These are phyloP conservation scores for Biscogniauxia marginata DNA, from an alignment of 2,329 filamentous ascomycete genomes.

Conservation along the genomic window DNA sequence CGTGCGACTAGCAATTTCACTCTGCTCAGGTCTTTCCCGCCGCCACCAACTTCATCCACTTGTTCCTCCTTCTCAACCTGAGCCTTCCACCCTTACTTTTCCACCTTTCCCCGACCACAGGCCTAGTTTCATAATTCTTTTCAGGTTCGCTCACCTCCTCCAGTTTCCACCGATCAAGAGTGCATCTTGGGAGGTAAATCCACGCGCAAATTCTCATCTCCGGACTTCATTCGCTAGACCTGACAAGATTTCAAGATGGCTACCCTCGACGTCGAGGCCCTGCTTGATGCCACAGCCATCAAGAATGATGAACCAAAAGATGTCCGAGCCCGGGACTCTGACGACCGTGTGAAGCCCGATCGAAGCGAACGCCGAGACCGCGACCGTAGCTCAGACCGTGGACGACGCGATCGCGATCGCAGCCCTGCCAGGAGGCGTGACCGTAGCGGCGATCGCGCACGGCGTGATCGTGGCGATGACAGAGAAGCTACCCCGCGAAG, in stretches of 20 bases:
- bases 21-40: constrained; percentile 10
- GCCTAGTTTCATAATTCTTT: constrained; percentile 3
- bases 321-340: constrained; percentile 49
- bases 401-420: constrained; percentile 55
- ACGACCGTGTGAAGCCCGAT: constrained; percentile 56
- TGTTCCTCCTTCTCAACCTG: constrained; percentile 2
- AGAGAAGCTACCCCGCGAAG: constrained; percentile 68
- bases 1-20: constrained; percentile 10
- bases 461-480: constrained; percentile 55
- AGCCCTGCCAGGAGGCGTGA: constrained; percentile 48
- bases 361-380: constrained; percentile 47
- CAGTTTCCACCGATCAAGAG: background rate
- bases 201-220: background rate
- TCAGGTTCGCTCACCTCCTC: background rate
- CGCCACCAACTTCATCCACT: constrained; percentile 5
- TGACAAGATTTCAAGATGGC: constrained; percentile 39
- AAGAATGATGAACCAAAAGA: constrained; percentile 50
- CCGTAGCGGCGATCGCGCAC: constrained; percentile 55
- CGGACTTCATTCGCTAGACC: constrained; percentile 1
- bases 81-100: constrained; percentile 7
- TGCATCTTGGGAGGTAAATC: background rate
- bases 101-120: constrained; percentile 3
- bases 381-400: constrained; percentile 43
- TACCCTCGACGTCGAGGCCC: constrained; percentile 76
- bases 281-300: constrained; percentile 81